Evolutionary conservation across 805 yeast species (phyloP).

Genomic region (Candida odintsovae): DNA sequence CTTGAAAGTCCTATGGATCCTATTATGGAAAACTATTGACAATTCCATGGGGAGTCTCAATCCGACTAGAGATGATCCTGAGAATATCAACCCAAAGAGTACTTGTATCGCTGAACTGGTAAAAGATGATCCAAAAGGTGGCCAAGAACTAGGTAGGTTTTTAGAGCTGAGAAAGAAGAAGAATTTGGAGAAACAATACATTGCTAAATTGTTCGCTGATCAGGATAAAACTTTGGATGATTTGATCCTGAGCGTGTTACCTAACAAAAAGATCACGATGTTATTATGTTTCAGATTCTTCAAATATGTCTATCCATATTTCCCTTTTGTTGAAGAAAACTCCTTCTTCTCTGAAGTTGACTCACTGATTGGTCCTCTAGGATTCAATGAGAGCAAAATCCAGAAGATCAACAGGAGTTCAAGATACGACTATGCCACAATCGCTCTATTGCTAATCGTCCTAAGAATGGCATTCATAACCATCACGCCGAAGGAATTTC

Average conservation of each 20-base stretch:
- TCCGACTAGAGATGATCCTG: neutral
- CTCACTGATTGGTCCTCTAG: constrained; percentile 6
- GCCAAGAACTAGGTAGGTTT: constrained; percentile 5
- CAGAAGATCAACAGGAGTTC: constrained; percentile 5
- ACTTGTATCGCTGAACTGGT: neutral
- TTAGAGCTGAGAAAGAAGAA: constrained; percentile 12
- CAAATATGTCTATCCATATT: constrained; percentile 19
- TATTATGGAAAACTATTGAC: constrained; percentile 16
- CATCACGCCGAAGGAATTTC: constrained; percentile 12
- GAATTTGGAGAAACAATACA: constrained; percentile 1
- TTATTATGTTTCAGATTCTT: constrained; percentile 19
- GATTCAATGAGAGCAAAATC: constrained; percentile 2
- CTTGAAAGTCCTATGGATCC: constrained; percentile 30
- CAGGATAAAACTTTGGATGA: constrained; percentile 4
- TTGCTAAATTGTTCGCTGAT: constrained; percentile 1
- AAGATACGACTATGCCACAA: constrained; percentile 18
- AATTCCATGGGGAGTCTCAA: neutral
- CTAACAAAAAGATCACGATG: constrained; percentile 12
- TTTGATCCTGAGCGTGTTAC: constrained; percentile 12
- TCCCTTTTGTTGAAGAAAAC: constrained; percentile 21
- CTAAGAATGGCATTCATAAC: constrained; percentile 19
- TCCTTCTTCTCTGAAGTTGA: constrained; percentile 17
- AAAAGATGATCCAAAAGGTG: constrained; percentile 1
- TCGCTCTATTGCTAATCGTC: constrained; percentile 18
- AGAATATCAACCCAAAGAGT: too few relatives aligned